Conservation (phyloP, 441 rosid genomes). For the Macaranga tanarius region DNA sequence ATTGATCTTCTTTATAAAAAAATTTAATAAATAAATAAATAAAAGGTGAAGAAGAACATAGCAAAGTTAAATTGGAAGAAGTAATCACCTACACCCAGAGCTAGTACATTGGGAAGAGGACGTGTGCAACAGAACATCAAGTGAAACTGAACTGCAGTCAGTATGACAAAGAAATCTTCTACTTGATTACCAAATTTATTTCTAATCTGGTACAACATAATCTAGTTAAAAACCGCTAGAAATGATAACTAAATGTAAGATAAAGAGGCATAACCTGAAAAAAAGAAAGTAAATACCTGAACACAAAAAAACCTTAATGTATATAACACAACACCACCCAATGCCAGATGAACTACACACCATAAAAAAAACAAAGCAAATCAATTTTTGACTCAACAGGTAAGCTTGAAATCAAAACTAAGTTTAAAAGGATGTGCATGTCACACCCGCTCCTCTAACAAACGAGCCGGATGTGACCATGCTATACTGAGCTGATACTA, state of each 20-base stretch:
- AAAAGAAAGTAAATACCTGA: conserved; percentile 55
- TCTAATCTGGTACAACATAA: conserved; percentile 58
- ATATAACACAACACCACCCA: conserved; percentile 66
- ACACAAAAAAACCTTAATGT: conserved; percentile 74
- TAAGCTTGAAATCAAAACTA: neutral
- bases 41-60: too few relatives aligned
- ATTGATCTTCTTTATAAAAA: too few relatives aligned
- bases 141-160: conserved; percentile 87
- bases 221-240: neutral
- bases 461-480: too few relatives aligned
- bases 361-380: conserved; percentile 7
- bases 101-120: conserved; percentile 83
- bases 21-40: too few relatives aligned
- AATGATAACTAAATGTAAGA: neutral
- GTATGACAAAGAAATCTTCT: conserved; percentile 83
- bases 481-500: too few relatives aligned
- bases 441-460: too few relatives aligned
- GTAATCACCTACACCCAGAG: conserved; percentile 78
- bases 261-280: neutral
- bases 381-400: neutral
- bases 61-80: conserved; percentile 28
- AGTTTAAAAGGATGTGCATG: neutral
- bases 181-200: conserved; percentile 81
- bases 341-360: conserved; percentile 63
- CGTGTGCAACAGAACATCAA: conserved; percentile 90